Evolutionary conservation across 2,329 filamentous ascomycete genomes (phyloP).

Genomic region (Exophiala spinifera): DNA sequence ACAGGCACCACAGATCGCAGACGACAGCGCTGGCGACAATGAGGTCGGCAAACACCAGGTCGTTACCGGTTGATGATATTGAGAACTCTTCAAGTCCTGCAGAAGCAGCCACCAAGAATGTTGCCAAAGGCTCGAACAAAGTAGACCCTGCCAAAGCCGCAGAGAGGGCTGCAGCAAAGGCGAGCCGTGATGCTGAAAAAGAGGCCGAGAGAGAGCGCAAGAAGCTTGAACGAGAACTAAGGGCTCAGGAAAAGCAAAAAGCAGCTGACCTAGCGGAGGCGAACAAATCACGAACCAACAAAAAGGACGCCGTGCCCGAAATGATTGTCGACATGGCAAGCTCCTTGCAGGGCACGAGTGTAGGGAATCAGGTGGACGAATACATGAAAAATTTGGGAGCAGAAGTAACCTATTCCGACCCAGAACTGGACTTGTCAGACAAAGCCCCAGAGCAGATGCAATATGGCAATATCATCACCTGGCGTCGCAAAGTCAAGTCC

Average conservation of each 20-base stretch:
- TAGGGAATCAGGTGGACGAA: conserved; percentile 44
- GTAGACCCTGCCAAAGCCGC: conserved; percentile 43
- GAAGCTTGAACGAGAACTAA: conserved; percentile 51
- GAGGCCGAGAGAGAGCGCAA: conserved; percentile 54
- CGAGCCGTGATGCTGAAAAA: conserved; percentile 54
- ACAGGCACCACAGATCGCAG: background rate
- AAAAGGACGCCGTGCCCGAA: conserved; percentile 68
- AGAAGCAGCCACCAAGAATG: conserved; percentile 25
- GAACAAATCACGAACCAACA: conserved; percentile 70
- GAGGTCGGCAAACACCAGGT: background rate
- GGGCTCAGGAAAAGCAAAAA: conserved; percentile 60
- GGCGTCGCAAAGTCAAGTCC: conserved; percentile 66
- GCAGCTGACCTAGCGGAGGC: conserved; percentile 67
- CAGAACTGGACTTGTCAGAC: conserved; percentile 29
- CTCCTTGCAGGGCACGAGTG: conserved; percentile 48
- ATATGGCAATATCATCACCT: conserved; percentile 54
- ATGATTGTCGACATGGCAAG: conserved; percentile 72
- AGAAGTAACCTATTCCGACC: conserved; percentile 36
- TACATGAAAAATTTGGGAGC: conserved; percentile 44
- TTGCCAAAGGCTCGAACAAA: conserved; percentile 33
- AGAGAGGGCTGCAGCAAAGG: conserved; percentile 50
- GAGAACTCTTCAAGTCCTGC: conserved; percentile 41
- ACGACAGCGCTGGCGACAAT: conserved; percentile 19
- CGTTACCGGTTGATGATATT: conserved; percentile 19
- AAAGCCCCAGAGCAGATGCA: conserved; percentile 37